Evolutionary conservation across 2,329 filamentous ascomycete species (phyloP).

Genomic region (Escovopsis sp.): DNA sequence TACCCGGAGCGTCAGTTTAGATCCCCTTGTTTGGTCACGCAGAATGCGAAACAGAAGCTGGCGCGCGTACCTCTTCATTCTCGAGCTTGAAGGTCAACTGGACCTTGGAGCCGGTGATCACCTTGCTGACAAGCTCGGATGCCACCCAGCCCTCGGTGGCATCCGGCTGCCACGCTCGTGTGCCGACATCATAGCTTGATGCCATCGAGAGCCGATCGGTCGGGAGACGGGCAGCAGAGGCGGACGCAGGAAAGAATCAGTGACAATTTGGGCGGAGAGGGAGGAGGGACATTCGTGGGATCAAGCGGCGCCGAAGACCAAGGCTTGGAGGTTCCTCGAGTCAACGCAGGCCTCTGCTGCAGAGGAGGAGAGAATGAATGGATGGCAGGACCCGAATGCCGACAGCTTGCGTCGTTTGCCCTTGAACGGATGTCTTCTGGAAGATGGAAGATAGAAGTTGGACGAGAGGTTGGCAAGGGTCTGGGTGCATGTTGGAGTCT

Average conservation of each 20-base stretch:
- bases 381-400: conserved; percentile 2
- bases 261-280: conserved; percentile 3
- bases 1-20: conserved; percentile 6
- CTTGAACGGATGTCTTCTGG: conserved; percentile 2
- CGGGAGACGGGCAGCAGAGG: not conserved
- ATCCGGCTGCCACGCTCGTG: conserved; percentile 96
- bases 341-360: no score
- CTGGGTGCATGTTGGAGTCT: not conserved
- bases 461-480: conserved; percentile 5
- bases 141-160: conserved; percentile 91
- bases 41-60: not conserved
- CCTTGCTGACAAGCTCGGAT: conserved; percentile 82
- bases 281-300: conserved; percentile 5
- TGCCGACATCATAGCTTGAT: conserved; percentile 90
- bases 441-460: conserved; percentile 3
- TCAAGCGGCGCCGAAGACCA: conserved; percentile 1
- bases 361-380: conserved; percentile 5
- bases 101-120: conserved; percentile 70
- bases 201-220: conserved; percentile 44
- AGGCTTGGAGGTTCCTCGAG: not conserved
- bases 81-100: conserved; percentile 76
- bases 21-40: not conserved
- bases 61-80: conserved; percentile 70
- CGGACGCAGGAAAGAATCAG: not conserved
- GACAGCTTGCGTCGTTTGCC: conserved; percentile 1